These are phyloP conservation scores for Prorocentrum cordatum DNA, from an alignment of 169 alveolate species.

Conservation along the genomic window DNA sequence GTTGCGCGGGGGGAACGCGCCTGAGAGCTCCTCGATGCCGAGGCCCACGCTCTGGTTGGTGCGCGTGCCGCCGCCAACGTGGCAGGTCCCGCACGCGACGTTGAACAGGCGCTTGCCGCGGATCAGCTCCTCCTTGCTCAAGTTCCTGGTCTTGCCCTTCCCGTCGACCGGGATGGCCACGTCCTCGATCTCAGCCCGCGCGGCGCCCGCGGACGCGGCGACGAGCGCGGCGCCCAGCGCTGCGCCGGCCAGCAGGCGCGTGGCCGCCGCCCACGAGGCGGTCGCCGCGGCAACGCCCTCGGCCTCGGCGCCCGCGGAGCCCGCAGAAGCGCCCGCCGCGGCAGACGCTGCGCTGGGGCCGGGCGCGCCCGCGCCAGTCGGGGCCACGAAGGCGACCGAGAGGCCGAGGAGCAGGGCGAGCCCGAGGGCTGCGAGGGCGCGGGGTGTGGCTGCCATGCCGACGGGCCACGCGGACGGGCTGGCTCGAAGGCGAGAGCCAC, in stretches of 20 bases:
- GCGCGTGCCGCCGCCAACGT: conserved; percentile 61
- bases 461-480: too few relatives aligned
- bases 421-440: too few relatives aligned
- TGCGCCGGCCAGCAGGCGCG: conserved; percentile 20
- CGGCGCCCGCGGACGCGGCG: background rate
- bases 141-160: conserved; percentile 47
- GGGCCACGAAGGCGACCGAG: too few relatives aligned
- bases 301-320: too few relatives aligned
- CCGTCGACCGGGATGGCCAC: conserved; percentile 55
- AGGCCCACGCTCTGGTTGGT: conserved; percentile 59
- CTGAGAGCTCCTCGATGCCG: conserved; percentile 28
- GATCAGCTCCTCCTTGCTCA: conserved; percentile 37
- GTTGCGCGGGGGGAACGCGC: conserved; percentile 24
- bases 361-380: too few relatives aligned
- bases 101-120: conserved; percentile 47
- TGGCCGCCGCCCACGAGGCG: too few relatives aligned
- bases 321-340: too few relatives aligned
- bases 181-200: conserved; percentile 23
- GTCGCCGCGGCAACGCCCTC: too few relatives aligned
- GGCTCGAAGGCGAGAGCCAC: too few relatives aligned
- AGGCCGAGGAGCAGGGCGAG: too few relatives aligned
- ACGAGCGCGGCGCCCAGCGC: conserved; percentile 27
- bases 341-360: too few relatives aligned
- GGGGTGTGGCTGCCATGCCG: too few relatives aligned
- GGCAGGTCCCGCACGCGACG: conserved; percentile 43